Base-by-base conservation (phyloP, 768 basidiomycete species). In the Amanita pseudoporphyria region DNA sequence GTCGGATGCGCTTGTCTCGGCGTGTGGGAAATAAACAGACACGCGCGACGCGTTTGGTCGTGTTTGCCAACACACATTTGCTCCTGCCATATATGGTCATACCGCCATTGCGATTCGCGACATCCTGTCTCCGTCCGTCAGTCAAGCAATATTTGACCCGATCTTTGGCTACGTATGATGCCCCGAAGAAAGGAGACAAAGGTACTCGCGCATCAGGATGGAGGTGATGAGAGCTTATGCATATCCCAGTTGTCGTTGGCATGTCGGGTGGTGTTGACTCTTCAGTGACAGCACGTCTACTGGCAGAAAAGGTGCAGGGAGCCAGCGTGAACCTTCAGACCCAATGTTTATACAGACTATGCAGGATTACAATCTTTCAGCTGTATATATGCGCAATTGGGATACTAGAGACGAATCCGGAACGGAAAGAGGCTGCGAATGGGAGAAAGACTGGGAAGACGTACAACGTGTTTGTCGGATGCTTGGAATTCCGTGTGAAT, bases 221-320 rank as follows among this genome's bases (percentile, higher is more conserved):
- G 9, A 10, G 21, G 16, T n/a, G 21, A 40, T 19, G 19, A 19
- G 9, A 21, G 10, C 33, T 26, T 14, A 49, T 26, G 24, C 13
- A 1, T 45, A 41, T 36, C 13, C 5, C 54, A 93, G 93, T 98
- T 41, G 78, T 88, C 5, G 79, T 95, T 6, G 91, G 87, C 18
- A 93, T 96, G 87, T 94, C 90, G 0, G 94, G 94, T 22, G 94
- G 94, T 3, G 93, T 97, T 10, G 94, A 98, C 62, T 95, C 92
- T 4, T 91, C 89, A 2, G 90, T 95, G 9, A 70, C 88, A 1
- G 88, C 93, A n/a, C 71, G 74, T 51, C 66, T 96, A 7, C 68
- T 96, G 18, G 71, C 82, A 12, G 74, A 83, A 38, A 66, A 84
- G 61, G 89, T 86, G 14, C 51, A 65, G 62, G 32, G 4, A 37